phyloP scores from a whole-genome alignment of 2,329 filamentous ascomycete genomes.

The Exophiala phaeomuriformis region DNA sequence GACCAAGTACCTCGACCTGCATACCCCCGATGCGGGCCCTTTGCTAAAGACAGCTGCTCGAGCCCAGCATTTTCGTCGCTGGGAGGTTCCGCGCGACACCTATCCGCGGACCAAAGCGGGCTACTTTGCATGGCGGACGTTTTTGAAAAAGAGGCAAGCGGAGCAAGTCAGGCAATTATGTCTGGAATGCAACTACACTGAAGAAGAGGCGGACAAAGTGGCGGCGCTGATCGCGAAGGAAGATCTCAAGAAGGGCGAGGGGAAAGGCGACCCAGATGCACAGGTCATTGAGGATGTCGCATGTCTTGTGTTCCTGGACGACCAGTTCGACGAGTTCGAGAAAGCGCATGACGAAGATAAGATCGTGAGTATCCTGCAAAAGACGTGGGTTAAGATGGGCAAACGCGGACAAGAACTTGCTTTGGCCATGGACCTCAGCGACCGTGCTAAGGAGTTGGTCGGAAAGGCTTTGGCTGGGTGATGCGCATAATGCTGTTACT shows the following conservation, averaged over 20 bases:
- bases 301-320: slow-evolving; percentile 79
- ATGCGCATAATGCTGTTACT: background rate
- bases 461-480: slow-evolving; percentile 51
- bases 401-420: slow-evolving; percentile 38
- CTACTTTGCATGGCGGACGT: slow-evolving; percentile 72
- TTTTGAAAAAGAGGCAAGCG: slow-evolving; percentile 65
- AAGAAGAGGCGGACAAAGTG: slow-evolving; percentile 54
- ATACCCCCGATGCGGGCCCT: slow-evolving; percentile 56
- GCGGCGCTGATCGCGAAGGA: slow-evolving; percentile 73
- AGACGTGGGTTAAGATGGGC: slow-evolving; percentile 26
- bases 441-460: slow-evolving; percentile 55
- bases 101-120: slow-evolving; percentile 69
- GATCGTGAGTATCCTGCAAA: slow-evolving; percentile 25
- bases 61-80: slow-evolving; percentile 77
- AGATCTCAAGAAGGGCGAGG: slow-evolving; percentile 49
- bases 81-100: slow-evolving; percentile 68
- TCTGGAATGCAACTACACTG: slow-evolving; percentile 43
- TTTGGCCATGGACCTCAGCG: slow-evolving; percentile 58
- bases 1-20: slow-evolving; percentile 62
- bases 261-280: slow-evolving; percentile 52
- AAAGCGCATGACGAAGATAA: slow-evolving; percentile 62
- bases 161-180: slow-evolving; percentile 53
- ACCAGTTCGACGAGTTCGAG: slow-evolving; percentile 77
- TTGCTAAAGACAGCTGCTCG: slow-evolving; percentile 67
- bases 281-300: slow-evolving; percentile 78